Conservation (phyloP, 2,329 filamentous ascomycete species). For the Talaromyces islandicus region DNA sequence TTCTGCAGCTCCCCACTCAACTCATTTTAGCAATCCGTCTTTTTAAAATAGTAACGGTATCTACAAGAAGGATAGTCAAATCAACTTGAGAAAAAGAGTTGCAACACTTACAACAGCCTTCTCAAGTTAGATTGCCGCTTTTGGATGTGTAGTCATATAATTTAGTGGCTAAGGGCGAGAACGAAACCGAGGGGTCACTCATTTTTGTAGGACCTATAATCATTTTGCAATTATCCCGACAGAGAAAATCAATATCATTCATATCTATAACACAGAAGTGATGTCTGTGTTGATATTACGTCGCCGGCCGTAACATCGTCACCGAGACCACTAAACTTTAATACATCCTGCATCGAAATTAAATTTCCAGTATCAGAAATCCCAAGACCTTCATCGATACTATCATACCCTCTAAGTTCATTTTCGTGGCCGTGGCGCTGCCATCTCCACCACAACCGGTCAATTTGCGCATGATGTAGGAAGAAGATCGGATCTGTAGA, state of each 20-base stretch:
- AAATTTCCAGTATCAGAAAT: neutral
- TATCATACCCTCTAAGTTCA: neutral
- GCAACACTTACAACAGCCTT: no score
- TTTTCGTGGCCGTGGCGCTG: neutral
- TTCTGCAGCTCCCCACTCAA: no score
- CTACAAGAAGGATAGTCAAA: no score
- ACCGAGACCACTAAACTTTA: neutral
- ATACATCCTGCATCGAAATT: neutral
- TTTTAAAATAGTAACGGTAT: no score
- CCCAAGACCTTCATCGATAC: neutral
- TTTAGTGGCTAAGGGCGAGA: no score
- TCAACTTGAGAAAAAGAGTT: no score
- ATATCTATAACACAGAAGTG: neutral
- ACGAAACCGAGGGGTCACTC: no score
- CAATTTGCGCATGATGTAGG: neutral
- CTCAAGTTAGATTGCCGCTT: no score
- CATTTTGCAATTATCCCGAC: no score
- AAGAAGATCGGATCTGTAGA: neutral
- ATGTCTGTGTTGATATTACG: neutral
- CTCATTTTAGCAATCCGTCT: no score
- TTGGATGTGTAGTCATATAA: no score
- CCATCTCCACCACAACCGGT: neutral
- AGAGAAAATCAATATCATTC: neutral
- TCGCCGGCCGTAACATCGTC: neutral
- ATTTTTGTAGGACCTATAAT: no score